Evolutionary conservation across 73 alveolate species (phyloP).

Genomic region (Symbiodinium pilosum): DNA sequence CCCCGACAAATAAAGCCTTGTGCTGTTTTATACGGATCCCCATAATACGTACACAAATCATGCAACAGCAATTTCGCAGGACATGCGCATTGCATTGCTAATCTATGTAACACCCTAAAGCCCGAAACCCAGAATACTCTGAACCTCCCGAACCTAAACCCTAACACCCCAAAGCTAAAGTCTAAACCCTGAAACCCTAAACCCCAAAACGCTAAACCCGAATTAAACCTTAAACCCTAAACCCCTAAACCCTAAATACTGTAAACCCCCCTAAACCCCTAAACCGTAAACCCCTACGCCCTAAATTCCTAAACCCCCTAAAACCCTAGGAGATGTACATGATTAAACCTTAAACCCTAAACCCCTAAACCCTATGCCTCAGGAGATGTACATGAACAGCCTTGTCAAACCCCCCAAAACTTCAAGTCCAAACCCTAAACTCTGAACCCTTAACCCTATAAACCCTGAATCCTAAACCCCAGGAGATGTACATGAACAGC

Average conservation of each 20-base stretch:
- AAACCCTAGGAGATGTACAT: background rate
- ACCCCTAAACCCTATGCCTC: background rate
- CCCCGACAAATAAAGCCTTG: too few species aligned
- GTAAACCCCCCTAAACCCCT: background rate
- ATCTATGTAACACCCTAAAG: too few species aligned
- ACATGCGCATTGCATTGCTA: too few species aligned
- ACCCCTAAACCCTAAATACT: background rate
- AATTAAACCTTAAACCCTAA: background rate
- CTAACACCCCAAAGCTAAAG: too few species aligned
- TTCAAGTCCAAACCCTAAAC: background rate
- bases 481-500: slow-evolving; percentile 1
- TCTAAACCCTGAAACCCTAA: too few species aligned
- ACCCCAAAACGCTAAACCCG: too few species aligned
- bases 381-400: slow-evolving; percentile 1
- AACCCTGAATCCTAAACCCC: background rate
- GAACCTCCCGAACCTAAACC: too few species aligned
- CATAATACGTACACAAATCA: too few species aligned
- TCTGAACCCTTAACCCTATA: background rate
- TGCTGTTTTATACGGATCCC: too few species aligned
- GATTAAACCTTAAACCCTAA: background rate
- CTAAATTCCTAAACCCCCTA: background rate
- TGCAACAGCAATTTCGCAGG: too few species aligned
- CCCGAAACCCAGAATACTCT: too few species aligned
- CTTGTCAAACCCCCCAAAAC: background rate
- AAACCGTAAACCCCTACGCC: background rate